Conservation (phyloP, 2,329 filamentous ascomycete genomes). For the Paecilomyces sp. region DNA sequence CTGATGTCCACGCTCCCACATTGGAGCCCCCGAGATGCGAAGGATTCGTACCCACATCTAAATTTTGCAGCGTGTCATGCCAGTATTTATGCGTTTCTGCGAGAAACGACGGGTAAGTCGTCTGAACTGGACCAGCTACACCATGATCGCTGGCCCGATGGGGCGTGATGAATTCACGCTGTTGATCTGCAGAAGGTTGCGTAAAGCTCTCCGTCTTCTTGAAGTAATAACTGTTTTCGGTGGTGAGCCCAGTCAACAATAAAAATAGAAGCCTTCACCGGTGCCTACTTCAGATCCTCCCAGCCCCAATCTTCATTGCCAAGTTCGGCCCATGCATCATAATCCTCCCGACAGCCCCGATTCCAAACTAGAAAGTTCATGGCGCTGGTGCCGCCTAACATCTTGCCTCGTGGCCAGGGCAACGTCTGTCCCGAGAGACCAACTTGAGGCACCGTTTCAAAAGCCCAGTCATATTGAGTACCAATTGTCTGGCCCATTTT, state of each 20-base stretch:
- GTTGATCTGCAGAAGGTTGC: background rate
- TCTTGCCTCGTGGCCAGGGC: background rate
- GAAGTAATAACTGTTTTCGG: background rate
- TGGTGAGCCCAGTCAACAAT: background rate
- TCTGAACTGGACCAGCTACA: background rate
- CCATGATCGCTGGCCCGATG: background rate
- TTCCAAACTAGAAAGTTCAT: conserved; percentile 7
- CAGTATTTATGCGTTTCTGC: background rate
- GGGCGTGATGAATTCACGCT: background rate
- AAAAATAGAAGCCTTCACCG: too few species aligned
- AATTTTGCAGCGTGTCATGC: background rate
- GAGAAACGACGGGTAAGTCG: background rate
- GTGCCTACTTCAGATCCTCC: conserved; percentile 10
- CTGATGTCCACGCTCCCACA: background rate
- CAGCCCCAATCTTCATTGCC: conserved; percentile 23
- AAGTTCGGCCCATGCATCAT: conserved; percentile 25
- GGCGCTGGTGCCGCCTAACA: background rate
- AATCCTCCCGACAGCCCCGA: conserved; percentile 17
- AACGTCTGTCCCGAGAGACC: background rate
- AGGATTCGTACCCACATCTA: background rate
- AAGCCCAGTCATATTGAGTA: background rate
- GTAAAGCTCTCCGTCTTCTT: background rate
- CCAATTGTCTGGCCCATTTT: background rate
- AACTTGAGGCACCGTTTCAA: background rate
- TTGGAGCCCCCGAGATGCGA: background rate